phyloP scores from a whole-genome alignment of 1,284 basidiomycete genomes.

The Moesziomyces globuligerus region DNA sequence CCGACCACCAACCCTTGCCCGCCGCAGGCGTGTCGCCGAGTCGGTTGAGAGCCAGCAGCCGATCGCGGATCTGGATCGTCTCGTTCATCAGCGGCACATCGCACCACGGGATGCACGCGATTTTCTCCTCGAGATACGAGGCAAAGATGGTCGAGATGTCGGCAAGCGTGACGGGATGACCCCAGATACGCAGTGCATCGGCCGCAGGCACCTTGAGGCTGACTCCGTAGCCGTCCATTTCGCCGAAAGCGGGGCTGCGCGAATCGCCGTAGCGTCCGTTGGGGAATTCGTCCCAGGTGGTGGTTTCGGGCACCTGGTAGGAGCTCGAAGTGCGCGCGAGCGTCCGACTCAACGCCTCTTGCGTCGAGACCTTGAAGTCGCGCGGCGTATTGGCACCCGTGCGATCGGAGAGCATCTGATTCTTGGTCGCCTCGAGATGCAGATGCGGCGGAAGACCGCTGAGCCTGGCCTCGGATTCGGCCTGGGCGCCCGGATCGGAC shows the following conservation, averaged over 20 bases:
- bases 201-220: constrained; percentile 69
- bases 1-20: constrained; percentile 81
- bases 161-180: constrained; percentile 75
- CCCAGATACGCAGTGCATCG: constrained; percentile 82
- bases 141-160: constrained; percentile 86
- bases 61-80: constrained; percentile 81
- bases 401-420: constrained; percentile 46
- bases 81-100: constrained; percentile 84
- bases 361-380: constrained; percentile 39
- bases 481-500: constrained; percentile 18
- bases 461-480: constrained; percentile 12
- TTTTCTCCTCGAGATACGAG: constrained; percentile 77
- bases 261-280: constrained; percentile 65
- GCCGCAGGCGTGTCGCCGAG: constrained; percentile 2
- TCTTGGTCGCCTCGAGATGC: constrained; percentile 36
- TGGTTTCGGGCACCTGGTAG: constrained; percentile 44
- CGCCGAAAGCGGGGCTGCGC: constrained; percentile 64
- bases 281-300: constrained; percentile 66
- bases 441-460: constrained; percentile 20
- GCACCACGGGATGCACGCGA: constrained; percentile 86
- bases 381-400: constrained; percentile 46
- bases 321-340: constrained; percentile 40
- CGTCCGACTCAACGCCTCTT: constrained; percentile 41
- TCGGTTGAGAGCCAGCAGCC: constrained; percentile 79
- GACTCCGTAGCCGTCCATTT: constrained; percentile 66